A percentile compares a stretch with the other conserved stretches of the same genome.
These are phyloP conservation scores for Nemania bipapillata DNA, from an alignment of 2,329 filamentous ascomycete species.

Conservation along the genomic window DNA sequence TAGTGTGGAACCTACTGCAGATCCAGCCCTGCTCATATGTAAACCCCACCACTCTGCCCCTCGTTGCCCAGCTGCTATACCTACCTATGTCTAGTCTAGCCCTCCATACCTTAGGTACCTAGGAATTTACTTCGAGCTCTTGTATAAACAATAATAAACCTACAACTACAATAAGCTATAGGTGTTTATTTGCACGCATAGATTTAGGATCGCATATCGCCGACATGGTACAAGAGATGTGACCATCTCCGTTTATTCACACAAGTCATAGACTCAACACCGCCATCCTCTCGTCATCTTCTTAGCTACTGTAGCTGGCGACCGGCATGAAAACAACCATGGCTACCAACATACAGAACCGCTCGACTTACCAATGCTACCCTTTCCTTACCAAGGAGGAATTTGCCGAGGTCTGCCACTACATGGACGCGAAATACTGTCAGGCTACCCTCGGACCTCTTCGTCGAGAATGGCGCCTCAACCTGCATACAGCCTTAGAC, in stretches of 20 bases:
- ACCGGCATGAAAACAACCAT: slow-evolving; percentile 8
- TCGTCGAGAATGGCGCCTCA: slow-evolving; percentile 66
- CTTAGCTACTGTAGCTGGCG: not conserved
- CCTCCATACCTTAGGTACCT: not conserved
- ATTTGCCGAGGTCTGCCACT: slow-evolving; percentile 72
- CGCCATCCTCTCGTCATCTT: not conserved
- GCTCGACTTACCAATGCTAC: slow-evolving; percentile 63
- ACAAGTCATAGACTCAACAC: slow-evolving; percentile 2
- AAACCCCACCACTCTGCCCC: not conserved
- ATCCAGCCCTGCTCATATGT: too few species aligned
- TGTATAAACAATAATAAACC: not conserved
- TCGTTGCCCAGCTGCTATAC: not conserved
- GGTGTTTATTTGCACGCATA: too few species aligned
- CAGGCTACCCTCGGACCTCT: slow-evolving; percentile 67
- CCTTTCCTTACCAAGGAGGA: slow-evolving; percentile 71
- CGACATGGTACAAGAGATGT: not conserved
- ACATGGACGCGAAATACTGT: slow-evolving; percentile 68
- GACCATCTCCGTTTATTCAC: not conserved
- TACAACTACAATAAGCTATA: too few species aligned
- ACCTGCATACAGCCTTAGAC: slow-evolving; percentile 63
- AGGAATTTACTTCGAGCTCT: too few species aligned
- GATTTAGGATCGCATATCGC: too few species aligned
- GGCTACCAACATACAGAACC: slow-evolving; percentile 31
- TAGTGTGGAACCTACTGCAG: too few species aligned
- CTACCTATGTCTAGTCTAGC: too few species aligned